Conservation (phyloP, 345 rosid species). For the Lagerstroemia speciosa region DNA sequence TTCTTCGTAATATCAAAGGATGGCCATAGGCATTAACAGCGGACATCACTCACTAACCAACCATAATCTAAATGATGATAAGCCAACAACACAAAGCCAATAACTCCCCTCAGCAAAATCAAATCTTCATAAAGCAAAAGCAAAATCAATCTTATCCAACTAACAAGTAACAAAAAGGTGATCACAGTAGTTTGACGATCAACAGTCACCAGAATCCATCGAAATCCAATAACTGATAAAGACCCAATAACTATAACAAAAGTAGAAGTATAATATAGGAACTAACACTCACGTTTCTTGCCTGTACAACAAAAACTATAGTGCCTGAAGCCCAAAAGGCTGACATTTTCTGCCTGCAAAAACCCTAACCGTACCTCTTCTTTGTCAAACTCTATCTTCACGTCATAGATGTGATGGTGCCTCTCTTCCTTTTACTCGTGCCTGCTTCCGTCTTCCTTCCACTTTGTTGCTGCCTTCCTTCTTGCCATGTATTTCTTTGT, state of each 20-base stretch:
- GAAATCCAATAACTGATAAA: neutral
- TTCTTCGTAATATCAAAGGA: neutral
- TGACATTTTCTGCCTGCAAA: neutral
- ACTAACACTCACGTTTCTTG: neutral
- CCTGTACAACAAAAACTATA: conserved; percentile 9
- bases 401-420: too few species aligned
- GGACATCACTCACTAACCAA: neutral
- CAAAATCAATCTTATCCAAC: neutral
- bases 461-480: too few species aligned
- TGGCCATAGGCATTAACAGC: neutral
- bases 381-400: too few species aligned
- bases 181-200: neutral
- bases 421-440: too few species aligned
- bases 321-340: conserved; percentile 6
- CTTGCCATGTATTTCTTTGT: too few species aligned
- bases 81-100: neutral
- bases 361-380: too few species aligned
- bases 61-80: neutral
- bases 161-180: neutral
- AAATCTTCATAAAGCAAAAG: neutral
- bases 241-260: neutral
- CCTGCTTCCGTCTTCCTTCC: too few species aligned
- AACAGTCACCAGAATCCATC: neutral
- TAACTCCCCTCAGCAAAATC: neutral
- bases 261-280: neutral